A percentile compares a stretch with the other conserved stretches of the same genome.
phyloP scores from a whole-genome alignment of 1,139 yeast species.

The Debaryomycetaceae sp. region DNA sequence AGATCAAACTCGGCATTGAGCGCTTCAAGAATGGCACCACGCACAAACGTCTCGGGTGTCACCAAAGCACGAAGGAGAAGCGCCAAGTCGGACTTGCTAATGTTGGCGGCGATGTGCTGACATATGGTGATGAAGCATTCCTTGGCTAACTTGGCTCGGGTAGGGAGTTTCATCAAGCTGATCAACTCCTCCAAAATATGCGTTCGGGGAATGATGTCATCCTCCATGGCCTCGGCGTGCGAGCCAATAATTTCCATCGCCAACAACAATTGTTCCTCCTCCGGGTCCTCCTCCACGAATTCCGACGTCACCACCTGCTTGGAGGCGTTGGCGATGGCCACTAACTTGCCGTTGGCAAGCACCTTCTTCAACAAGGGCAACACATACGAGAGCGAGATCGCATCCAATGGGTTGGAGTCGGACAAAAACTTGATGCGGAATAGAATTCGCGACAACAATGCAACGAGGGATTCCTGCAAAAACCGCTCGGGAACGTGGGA shows the following conservation, averaged over 20 bases:
- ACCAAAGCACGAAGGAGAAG: conserved; percentile 57
- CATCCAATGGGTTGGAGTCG: conserved; percentile 69
- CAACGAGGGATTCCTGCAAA: conserved; percentile 48
- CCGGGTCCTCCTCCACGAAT: conserved; percentile 73
- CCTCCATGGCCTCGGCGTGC: conserved; percentile 72
- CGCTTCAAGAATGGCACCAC: conserved; percentile 75
- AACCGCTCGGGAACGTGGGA: conserved; percentile 37
- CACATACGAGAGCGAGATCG: conserved; percentile 64
- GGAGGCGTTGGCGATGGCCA: conserved; percentile 46
- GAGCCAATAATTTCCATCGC: conserved; percentile 73
- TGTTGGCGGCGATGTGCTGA: conserved; percentile 65
- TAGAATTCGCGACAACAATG: conserved; percentile 58
- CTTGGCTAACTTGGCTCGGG: conserved; percentile 76
- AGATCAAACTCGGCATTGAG: conserved; percentile 85
- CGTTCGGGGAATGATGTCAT: conserved; percentile 64
- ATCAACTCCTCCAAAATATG: conserved; percentile 59
- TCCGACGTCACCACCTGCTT: conserved; percentile 52
- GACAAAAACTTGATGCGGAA: conserved; percentile 73
- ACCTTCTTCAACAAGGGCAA: conserved; percentile 69
- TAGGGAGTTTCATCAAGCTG: conserved; percentile 64
- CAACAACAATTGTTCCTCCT: conserved; percentile 79
- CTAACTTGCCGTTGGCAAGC: conserved; percentile 54
- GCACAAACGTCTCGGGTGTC: conserved; percentile 65
- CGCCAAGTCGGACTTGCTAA: conserved; percentile 52
- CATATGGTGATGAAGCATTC: conserved; percentile 76